Conservation (phyloP, 1,284 basidiomycete species). For the Blastosporella zonata region DNA sequence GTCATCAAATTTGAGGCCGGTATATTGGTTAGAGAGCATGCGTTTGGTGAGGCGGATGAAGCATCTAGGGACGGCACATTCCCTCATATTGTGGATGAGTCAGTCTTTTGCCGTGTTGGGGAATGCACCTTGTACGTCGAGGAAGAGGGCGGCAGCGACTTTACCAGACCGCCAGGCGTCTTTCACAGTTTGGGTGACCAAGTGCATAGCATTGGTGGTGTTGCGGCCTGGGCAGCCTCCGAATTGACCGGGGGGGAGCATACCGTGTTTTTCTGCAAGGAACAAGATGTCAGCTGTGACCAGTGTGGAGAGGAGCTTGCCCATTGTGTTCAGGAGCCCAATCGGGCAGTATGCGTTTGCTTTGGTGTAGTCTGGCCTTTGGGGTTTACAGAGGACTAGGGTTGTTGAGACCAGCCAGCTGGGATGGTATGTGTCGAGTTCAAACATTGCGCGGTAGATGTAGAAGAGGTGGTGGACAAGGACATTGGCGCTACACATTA, state of each 20-base stretch:
- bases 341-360: conserved; percentile 28
- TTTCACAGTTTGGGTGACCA: conserved; percentile 11
- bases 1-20: too few species aligned
- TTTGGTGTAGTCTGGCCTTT: conserved; percentile 18
- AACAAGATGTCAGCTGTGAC: neutral
- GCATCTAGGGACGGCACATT: neutral
- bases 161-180: conserved; percentile 31
- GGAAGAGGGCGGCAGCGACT: conserved; percentile 23
- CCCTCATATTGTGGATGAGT: neutral
- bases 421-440: neutral
- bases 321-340: conserved; percentile 24
- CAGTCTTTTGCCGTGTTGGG: neutral
- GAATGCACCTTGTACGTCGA: neutral
- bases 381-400: neutral
- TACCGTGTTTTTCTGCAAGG: conserved; percentile 10
- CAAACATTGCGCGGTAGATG: neutral
- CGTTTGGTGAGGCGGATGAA: neutral
- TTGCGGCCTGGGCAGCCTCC: conserved; percentile 19
- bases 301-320: conserved; percentile 23
- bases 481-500: conserved; percentile 18
- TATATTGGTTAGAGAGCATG: neutral
- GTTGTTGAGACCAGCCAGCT: neutral
- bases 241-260: conserved; percentile 22
- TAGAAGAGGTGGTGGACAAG: neutral
- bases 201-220: conserved; percentile 19